These are phyloP conservation scores for Plenodomus lindquistii DNA, from an alignment of 2,329 filamentous ascomycete species.

Conservation along the genomic window DNA sequence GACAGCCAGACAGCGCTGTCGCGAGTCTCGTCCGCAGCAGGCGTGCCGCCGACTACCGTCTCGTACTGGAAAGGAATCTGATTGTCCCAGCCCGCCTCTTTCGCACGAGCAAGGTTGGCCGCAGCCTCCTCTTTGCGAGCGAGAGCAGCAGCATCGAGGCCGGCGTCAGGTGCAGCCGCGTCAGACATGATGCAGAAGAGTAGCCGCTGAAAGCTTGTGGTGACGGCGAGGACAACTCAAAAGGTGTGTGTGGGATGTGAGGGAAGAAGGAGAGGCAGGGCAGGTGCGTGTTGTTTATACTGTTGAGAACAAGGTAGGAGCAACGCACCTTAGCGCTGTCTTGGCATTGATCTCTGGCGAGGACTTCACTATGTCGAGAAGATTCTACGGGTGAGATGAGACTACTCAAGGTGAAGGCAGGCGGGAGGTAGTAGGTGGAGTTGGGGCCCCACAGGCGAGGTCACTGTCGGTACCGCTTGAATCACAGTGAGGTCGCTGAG, in stretches of 20 bases:
- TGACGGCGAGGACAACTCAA: background rate
- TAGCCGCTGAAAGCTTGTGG: background rate
- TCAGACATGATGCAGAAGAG: slow-evolving; percentile 25
- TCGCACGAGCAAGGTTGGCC: slow-evolving; percentile 29
- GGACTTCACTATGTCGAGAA: slow-evolving; percentile 2
- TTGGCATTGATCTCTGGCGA: slow-evolving; percentile 5
- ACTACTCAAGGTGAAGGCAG: slow-evolving; percentile 6
- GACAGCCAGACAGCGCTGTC: slow-evolving; percentile 51
- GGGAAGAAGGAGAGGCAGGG: background rate
- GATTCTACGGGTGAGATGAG: slow-evolving; percentile 2
- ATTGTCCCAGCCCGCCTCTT: slow-evolving; percentile 53
- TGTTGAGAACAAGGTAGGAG: slow-evolving; percentile 6
- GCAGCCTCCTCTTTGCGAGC: slow-evolving; percentile 30
- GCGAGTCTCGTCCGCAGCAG: slow-evolving; percentile 20
- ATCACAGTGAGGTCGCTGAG: background rate
- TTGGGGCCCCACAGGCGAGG: background rate
- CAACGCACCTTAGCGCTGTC: slow-evolving; percentile 2
- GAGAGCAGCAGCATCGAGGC: slow-evolving; percentile 18
- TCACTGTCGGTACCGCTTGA: background rate
- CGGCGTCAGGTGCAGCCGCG: slow-evolving; percentile 11
- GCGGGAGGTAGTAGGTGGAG: background rate
- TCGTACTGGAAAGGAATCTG: slow-evolving; percentile 56
- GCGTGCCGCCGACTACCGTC: slow-evolving; percentile 29
- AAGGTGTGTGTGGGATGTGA: background rate
- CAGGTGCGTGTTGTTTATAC: slow-evolving; percentile 10